Conservation (phyloP, 257 asterid genomes). For the Voacanga thouarsii region DNA sequence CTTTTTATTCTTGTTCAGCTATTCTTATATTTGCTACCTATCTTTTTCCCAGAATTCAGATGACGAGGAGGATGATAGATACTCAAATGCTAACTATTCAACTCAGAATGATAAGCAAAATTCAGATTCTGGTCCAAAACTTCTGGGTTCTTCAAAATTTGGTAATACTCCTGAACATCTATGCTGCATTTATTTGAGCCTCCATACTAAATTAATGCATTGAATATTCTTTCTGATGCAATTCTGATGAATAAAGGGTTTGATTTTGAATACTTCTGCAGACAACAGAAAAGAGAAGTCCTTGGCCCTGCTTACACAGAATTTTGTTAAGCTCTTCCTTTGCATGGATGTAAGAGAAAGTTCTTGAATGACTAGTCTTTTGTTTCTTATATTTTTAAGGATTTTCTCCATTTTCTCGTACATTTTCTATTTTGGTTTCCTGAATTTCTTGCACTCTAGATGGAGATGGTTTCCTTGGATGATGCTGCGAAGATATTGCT, state of each 20-base stretch:
- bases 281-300: slow-evolving; percentile 94
- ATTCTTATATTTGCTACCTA: neutral
- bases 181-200: neutral
- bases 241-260: neutral
- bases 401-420: neutral
- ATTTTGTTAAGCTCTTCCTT: slow-evolving; percentile 87
- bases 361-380: neutral
- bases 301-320: slow-evolving; percentile 90
- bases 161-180: slow-evolving; percentile 27
- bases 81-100: slow-evolving; percentile 40
- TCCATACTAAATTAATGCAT: neutral
- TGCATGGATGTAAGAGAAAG: slow-evolving; percentile 70
- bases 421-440: neutral
- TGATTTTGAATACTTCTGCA: slow-evolving; percentile 23
- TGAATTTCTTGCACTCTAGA: slow-evolving; percentile 33
- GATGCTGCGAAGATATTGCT: slow-evolving; percentile 94
- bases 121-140: slow-evolving; percentile 37
- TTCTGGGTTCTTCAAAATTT: slow-evolving; percentile 30
- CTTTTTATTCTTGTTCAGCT: neutral
- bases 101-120: slow-evolving; percentile 53
- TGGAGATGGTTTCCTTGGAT: slow-evolving; percentile 91
- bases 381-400: neutral
- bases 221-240: neutral
- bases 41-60: slow-evolving; percentile 54
- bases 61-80: slow-evolving; percentile 72